Evolutionary conservation across 208 protist species (phyloP), one percentile per base, ranked within the genome.

Genomic region (Trypanosomatidae sp.): DNA sequence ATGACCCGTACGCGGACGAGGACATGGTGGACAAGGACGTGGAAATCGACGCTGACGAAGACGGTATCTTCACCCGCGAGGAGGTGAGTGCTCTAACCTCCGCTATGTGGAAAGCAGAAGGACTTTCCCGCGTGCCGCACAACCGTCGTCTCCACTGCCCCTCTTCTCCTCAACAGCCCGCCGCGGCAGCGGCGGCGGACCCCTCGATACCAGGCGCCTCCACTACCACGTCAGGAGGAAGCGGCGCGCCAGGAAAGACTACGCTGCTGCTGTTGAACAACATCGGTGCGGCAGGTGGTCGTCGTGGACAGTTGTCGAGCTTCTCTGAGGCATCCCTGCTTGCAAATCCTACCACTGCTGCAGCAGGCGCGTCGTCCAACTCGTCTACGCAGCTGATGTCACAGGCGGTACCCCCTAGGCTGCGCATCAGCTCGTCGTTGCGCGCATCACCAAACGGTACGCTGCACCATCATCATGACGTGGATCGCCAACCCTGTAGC

Each of bases 21-120:
- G 66, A 53, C 68, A 50, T 39, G 46, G 53, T 53, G 17, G 68
- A 64, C 55, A 4, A 52, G 13, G 68, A 72, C 1, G 60, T 28
- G 30, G 60, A 28, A 9, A 19, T 65, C 39, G 53, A 50, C 52
- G 52, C 43, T 41, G 52, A 72, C 12, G 39, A 43, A 55, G 55
- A 47, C 19, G 43, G 33, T n/a, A 72, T 80, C 13, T 80, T 80
- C 36, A 80, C 60, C 15, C 8, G 50, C 12, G 76, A 75, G 4
- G 76, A 80, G n/a, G 76, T 76, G 19, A 39, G 25, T 5, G 52
- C 69, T 6, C 59, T 80, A 13, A 80, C 76, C 19, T 49, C 76
- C 4, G 68, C 76, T 17, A 80, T 80, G 76, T 80, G 76, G 76
- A 75, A 62, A 36, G 76, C 76, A 5, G 76, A 80, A 55, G 76